These are phyloP conservation scores for Auricularia auricula-judae DNA, from an alignment of 768 basidiomycete species.

Conservation along the genomic window DNA sequence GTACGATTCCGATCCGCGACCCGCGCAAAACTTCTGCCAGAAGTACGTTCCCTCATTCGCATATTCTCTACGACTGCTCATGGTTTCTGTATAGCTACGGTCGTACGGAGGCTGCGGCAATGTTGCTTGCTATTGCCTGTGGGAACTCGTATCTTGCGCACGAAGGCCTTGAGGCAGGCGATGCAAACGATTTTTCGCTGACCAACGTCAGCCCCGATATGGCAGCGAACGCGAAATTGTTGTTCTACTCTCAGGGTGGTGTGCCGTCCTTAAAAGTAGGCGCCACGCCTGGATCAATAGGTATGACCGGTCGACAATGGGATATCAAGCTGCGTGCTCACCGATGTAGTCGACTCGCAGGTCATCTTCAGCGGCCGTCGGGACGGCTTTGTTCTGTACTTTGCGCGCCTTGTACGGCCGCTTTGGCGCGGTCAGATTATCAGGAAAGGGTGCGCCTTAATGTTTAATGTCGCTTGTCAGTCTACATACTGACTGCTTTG, in stretches of 20 bases:
- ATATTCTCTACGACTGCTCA: background rate
- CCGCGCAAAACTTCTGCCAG: background rate
- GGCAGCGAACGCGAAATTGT: constrained; percentile 12
- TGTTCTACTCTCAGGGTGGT: constrained; percentile 21
- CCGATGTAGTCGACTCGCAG: constrained; percentile 37
- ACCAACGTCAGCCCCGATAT: constrained; percentile 49
- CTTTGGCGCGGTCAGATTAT: constrained; percentile 83
- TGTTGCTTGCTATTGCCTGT: constrained; percentile 78
- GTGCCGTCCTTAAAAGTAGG: constrained; percentile 63
- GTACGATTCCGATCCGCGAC: constrained; percentile 46
- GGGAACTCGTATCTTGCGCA: constrained; percentile 61
- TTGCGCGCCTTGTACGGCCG: constrained; percentile 74
- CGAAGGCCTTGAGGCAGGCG: constrained; percentile 20
- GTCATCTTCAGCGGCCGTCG: constrained; percentile 78
- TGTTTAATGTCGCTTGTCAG: background rate
- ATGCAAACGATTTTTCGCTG: constrained; percentile 16
- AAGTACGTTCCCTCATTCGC: background rate
- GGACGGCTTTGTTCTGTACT: constrained; percentile 80
- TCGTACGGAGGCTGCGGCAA: constrained; percentile 83
- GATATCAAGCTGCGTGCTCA: background rate
- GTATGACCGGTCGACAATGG: background rate
- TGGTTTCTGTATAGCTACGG: constrained; percentile 53
- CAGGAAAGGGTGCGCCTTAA: constrained; percentile 34
- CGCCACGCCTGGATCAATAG: constrained; percentile 1
- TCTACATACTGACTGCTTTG: background rate